phyloP scores from a whole-genome alignment of 2,329 filamentous ascomycete genomes.

The Neopestalotiopsis sp. region DNA sequence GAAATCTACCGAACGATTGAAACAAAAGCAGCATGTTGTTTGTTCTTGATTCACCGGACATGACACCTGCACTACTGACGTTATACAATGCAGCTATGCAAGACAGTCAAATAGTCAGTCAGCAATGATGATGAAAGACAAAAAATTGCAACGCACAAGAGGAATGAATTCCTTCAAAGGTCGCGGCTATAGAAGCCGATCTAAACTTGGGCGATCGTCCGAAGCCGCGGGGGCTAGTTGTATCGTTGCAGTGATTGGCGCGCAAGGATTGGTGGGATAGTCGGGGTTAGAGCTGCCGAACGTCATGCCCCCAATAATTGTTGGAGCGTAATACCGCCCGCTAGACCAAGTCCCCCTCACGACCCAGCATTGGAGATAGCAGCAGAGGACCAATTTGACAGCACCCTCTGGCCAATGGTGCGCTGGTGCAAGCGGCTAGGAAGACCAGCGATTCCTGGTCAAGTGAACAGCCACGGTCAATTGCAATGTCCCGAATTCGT shows the following conservation, averaged over 20 bases:
- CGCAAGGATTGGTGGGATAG: slow-evolving; percentile 13
- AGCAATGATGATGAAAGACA: neutral
- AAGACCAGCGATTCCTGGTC: neutral
- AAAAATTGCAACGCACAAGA: neutral
- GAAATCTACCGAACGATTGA: too few relatives aligned
- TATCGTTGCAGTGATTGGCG: slow-evolving; percentile 14
- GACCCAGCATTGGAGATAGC: neutral
- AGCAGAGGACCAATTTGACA: neutral
- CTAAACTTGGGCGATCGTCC: neutral
- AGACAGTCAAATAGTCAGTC: too few relatives aligned
- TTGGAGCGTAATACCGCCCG: neutral
- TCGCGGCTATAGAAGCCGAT: neutral
- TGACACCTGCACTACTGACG: too few relatives aligned
- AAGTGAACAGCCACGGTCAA: neutral
- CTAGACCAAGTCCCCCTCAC: slow-evolving; percentile 7
- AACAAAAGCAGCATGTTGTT: too few relatives aligned
- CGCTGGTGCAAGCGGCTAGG: neutral
- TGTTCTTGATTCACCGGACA: too few relatives aligned
- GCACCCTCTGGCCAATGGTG: slow-evolving; percentile 1
- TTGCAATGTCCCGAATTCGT: slow-evolving; percentile 13
- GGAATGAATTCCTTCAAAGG: neutral
- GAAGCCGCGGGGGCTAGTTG: neutral
- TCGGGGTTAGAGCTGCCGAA: slow-evolving; percentile 18
- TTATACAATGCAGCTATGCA: too few relatives aligned
- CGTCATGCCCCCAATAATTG: slow-evolving; percentile 15